Evolutionary conservation across 2,329 filamentous ascomycete species (phyloP), one percentile per base, ranked within the genome.

Genomic region (Trichoderma semiorbis): DNA sequence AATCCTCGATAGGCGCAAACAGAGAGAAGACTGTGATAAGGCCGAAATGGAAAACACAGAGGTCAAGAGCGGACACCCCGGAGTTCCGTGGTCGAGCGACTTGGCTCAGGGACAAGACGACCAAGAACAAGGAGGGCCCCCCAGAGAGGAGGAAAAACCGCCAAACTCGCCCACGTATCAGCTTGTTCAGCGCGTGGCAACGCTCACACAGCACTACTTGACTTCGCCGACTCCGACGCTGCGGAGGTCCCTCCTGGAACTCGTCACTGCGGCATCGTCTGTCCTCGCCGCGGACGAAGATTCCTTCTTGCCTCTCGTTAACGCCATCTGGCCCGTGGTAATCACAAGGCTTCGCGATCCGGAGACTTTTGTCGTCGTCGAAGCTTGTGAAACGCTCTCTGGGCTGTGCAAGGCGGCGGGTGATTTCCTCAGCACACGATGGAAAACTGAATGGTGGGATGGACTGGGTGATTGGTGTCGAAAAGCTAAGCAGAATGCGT

Each of bases 321-420:
- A 98, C 80, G 91, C 92, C 3, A 85, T 98, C 8, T 99, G 95
- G 95, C 94, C 95, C 0, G 91, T 97, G 7, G 83, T 97, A 6
- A 83, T 91, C 2, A 85, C 86, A n/a, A 86, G 90, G 28, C 83
- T 94, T 7, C 88, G 90, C 74, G 92, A 94, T 74, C 74, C 82
- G 5, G 91, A 94, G 79, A 83, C 88, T 0, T 92, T 90, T 77
- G 88, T 98, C 11, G 87, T 88, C 3, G 87, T 92, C 10, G 89
- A 91, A 18, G 91, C 94, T 7, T 90, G 93, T 72, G 85, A 90
- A 16, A 88, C 93, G 0, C 84, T 98, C 3, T 84, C 84, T 2
- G 83, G 87, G 12, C 86, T 98, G 71, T 97, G 93, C 78, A 83
- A 84, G 70, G 84, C 88, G 61, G 93, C 93, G 0, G 93, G 94